phyloP scores from a whole-genome alignment of 2,329 filamentous ascomycete species.

The Rugonectria rugulosa region DNA sequence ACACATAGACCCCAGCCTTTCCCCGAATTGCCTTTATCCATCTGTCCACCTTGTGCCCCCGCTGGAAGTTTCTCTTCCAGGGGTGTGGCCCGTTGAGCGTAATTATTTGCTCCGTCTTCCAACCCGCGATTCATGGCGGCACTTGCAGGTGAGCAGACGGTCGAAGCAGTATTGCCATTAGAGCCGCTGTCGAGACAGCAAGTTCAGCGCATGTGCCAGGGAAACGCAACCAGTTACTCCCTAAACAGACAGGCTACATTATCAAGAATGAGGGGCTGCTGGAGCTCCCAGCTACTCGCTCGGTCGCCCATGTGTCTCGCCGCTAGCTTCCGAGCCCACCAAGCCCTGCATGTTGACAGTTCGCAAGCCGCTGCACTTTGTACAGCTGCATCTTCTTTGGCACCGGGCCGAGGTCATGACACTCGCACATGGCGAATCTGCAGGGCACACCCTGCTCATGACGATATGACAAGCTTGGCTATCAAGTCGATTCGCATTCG shows the following conservation, averaged over 20 bases:
- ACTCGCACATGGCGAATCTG: conserved; percentile 23
- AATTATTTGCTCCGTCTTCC: neutral
- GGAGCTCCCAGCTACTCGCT: neutral
- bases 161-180: neutral
- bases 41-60: conserved; percentile 12
- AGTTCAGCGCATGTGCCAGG: neutral
- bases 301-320: neutral
- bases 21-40: conserved; percentile 19
- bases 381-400: conserved; percentile 29
- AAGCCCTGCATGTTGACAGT: conserved; percentile 24
- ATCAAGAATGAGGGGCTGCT: neutral
- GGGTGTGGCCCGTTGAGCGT: neutral
- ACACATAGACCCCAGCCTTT: conserved; percentile 8
- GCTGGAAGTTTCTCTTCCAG: conserved; percentile 6
- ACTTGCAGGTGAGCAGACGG: neutral
- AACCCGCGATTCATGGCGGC: neutral
- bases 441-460: conserved; percentile 24
- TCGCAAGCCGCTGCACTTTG: conserved; percentile 27
- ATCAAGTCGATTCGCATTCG: neutral
- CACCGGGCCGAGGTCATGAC: conserved; percentile 21
- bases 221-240: no score
- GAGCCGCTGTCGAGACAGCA: neutral
- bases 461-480: conserved; percentile 15
- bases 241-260: neutral
- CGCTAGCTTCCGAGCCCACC: conserved; percentile 10